Percentiles rank a stretch among this genome's conserved stretches.
phyloP scores from a whole-genome alignment of 495 filamentous ascomycete species.

The Delitschia confertaspora region DNA sequence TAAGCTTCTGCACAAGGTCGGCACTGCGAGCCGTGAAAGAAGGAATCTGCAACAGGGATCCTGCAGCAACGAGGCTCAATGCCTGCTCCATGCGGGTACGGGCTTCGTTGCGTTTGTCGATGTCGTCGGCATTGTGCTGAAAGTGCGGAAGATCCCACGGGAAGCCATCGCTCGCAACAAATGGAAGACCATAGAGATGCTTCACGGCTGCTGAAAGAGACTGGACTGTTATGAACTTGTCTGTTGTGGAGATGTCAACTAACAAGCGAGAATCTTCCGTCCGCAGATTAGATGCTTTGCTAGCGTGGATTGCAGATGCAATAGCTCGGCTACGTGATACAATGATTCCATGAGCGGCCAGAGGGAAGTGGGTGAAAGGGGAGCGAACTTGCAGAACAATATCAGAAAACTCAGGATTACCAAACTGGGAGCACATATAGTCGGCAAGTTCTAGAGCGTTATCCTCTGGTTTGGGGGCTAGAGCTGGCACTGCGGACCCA shows the following conservation, averaged over 20 bases:
- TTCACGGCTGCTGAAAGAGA: constrained; percentile 30
- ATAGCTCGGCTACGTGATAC: constrained; percentile 30
- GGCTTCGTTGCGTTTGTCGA: constrained; percentile 11
- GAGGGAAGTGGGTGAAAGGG: constrained; percentile 4
- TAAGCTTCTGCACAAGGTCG: constrained; percentile 21
- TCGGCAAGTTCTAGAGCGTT: constrained; percentile 11
- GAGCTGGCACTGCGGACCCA: background rate
- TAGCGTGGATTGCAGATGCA: constrained; percentile 13
- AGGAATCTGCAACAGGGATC: constrained; percentile 23
- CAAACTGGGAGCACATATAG: constrained; percentile 29
- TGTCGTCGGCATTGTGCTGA: constrained; percentile 2
- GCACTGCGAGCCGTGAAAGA: constrained; percentile 24
- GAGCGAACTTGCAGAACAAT: constrained; percentile 27
- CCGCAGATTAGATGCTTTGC: background rate
- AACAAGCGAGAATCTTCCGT: constrained; percentile 12
- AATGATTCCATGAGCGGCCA: constrained; percentile 31
- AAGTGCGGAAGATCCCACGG: constrained; percentile 13
- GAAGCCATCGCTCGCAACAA: constrained; percentile 18
- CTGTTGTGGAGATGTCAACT: constrained; percentile 19
- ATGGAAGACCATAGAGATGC: constrained; percentile 31
- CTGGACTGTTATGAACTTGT: constrained; percentile 21
- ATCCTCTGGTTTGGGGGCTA: constrained; percentile 5
- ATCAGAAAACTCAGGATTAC: constrained; percentile 30
- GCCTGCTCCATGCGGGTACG: constrained; percentile 29
- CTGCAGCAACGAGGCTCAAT: constrained; percentile 28